phyloP scores from a whole-genome alignment of 2,329 filamentous ascomycete genomes.

The Verticillium nonalfalfae region DNA sequence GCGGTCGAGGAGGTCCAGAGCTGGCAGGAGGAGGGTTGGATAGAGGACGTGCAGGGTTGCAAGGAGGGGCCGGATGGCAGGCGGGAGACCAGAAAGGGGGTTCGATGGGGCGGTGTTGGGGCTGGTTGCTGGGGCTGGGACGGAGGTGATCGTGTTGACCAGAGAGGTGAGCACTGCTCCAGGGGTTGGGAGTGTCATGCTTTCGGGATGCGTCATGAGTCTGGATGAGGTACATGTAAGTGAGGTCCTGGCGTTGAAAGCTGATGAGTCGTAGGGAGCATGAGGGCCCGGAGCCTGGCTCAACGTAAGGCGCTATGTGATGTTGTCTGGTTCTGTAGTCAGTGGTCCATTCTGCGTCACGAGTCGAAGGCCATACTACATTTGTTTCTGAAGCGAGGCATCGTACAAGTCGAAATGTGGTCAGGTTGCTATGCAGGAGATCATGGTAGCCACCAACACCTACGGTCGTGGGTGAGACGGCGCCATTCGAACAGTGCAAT shows the following conservation, averaged over 20 bases:
- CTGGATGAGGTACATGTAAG: neutral
- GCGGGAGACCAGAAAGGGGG: conserved; percentile 21
- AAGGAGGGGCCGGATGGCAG: conserved; percentile 49
- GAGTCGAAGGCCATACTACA: too few species aligned
- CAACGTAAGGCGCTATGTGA: too few species aligned
- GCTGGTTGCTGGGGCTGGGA: neutral
- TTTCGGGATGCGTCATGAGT: neutral
- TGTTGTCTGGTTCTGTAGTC: too few species aligned
- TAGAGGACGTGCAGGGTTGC: conserved; percentile 81
- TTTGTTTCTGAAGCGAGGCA: too few species aligned
- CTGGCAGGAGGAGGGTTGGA: conserved; percentile 72
- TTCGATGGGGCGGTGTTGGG: conserved; percentile 11
- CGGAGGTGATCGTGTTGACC: conserved; percentile 21
- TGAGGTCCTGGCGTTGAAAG: neutral
- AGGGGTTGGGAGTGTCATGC: conserved; percentile 25
- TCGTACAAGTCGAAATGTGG: too few species aligned
- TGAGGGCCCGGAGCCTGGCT: too few species aligned
- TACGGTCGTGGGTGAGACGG: neutral
- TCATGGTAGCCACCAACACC: too few species aligned
- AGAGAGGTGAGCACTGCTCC: conserved; percentile 43
- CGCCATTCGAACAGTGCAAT: neutral
- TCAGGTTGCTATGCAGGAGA: too few species aligned
- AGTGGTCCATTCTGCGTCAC: too few species aligned
- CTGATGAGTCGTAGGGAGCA: neutral
- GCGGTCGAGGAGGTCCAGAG: conserved; percentile 82